Evolutionary conservation across 2,329 filamentous ascomycete genomes (phyloP).

Genomic region (Venturia oleaginea): DNA sequence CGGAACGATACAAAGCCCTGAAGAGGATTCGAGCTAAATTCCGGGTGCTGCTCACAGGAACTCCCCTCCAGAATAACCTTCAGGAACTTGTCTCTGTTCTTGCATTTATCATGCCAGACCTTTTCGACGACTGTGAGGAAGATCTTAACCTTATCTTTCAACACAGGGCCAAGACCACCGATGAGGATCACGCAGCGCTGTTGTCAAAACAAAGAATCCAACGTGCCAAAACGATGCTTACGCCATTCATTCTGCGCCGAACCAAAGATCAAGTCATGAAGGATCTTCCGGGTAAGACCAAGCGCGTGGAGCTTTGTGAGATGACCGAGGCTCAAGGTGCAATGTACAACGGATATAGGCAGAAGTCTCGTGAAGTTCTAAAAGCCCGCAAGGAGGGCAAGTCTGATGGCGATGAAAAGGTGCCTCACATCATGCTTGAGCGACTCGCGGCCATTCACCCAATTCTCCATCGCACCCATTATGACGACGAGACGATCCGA

Average conservation of each 20-base stretch:
- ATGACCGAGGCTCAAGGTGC: slow-evolving; percentile 63
- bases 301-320: slow-evolving; percentile 70
- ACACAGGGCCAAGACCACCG: slow-evolving; percentile 77
- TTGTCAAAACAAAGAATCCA: slow-evolving; percentile 80
- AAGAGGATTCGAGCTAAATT: slow-evolving; percentile 71
- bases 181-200: slow-evolving; percentile 61
- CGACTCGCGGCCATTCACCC: slow-evolving; percentile 90
- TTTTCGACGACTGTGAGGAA: slow-evolving; percentile 70
- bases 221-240: slow-evolving; percentile 82
- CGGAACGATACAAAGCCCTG: slow-evolving; percentile 70
- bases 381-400: slow-evolving; percentile 49
- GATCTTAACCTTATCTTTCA: slow-evolving; percentile 83
- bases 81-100: slow-evolving; percentile 84
- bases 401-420: slow-evolving; percentile 1
- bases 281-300: slow-evolving; percentile 72
- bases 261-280: slow-evolving; percentile 86
- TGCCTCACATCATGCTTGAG: slow-evolving; percentile 68
- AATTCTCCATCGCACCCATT: slow-evolving; percentile 74
- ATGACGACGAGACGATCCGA: slow-evolving; percentile 60
- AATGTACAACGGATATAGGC: slow-evolving; percentile 65
- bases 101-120: slow-evolving; percentile 81
- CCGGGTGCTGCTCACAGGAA: slow-evolving; percentile 79
- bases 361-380: slow-evolving; percentile 47
- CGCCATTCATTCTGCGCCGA: slow-evolving; percentile 86
- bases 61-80: slow-evolving; percentile 88